Evolutionary conservation across 345 rosid genomes (phyloP), one percentile per base, ranked within the genome.

Genomic region (Linum trigynum): DNA sequence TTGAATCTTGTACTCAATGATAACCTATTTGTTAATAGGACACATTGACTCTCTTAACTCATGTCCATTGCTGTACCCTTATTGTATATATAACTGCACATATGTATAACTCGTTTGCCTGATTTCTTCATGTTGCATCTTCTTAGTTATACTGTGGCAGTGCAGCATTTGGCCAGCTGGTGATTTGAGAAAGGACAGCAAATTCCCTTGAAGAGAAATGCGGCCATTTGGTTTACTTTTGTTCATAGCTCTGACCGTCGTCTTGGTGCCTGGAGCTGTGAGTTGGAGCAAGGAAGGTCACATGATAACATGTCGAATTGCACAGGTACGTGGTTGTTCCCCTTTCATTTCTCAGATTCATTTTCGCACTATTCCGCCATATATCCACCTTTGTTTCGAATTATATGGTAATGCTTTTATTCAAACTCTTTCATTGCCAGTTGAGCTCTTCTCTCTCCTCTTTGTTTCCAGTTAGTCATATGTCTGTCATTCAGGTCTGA

Each of bases 251-350:
- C 42, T 84, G 73, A 75, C 76, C 71, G 71, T 63, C 57, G 61
- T 72, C 65, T 69, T 77, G 7, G 63, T 74, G 63, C 76, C 85
- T 11, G 77, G 72, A 40, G 80, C 83, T 48, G 70, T 51, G 5
- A 76, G 90, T 16, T 92, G 98, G 98, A 86, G 98, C 76, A 92
- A 87, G 76, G 98, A 92, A 77, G 98, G 97, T 66, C 98, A 92
- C 71, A 42, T 82, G 35, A 81, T 88, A 75, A 87, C 96, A 39
- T 92, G 97, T 67, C 81, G 86, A 72, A 86, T 92, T 42, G 97
- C 98, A 3, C 94, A 87, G 88, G 97, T 92, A 77, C 69, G 38
- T 15, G 7, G 23, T 15, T 7, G 32, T 55, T 23, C 32, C 32
- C 32, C 32, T 5, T 48, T 48, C 11, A 14, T 48, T 9, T 15